phyloP scores from a whole-genome alignment of 192 early-diverging fungal species.

The Linnemannia exigua region DNA sequence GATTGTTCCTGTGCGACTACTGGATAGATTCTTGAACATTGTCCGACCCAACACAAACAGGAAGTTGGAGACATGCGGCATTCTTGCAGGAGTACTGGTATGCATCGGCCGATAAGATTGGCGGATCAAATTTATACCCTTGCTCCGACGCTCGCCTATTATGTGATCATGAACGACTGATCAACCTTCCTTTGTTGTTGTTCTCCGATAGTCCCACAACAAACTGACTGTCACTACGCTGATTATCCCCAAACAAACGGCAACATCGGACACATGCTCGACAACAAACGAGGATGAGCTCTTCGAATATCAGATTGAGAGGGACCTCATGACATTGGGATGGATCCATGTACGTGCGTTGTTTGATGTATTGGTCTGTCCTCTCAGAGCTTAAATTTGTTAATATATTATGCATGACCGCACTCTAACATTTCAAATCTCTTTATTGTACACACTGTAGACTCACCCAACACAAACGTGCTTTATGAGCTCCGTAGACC shows the following conservation, averaged over 20 bases:
- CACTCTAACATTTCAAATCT: background rate
- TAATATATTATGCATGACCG: too few relatives aligned
- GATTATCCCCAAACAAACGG: constrained; percentile 91
- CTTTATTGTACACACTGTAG: constrained; percentile 22
- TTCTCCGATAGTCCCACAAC: constrained; percentile 62
- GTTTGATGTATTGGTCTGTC: background rate
- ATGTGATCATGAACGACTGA: background rate
- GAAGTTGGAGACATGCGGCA: constrained; percentile 92
- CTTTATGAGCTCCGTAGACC: constrained; percentile 93
- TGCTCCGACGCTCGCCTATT: background rate
- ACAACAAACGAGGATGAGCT: constrained; percentile 89
- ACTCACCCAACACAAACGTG: constrained; percentile 96
- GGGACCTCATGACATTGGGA: constrained; percentile 86
- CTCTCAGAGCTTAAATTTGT: background rate
- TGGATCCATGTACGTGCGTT: constrained; percentile 83
- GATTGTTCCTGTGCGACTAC: constrained; percentile 73
- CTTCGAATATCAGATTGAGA: constrained; percentile 79
- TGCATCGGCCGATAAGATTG: constrained; percentile 27
- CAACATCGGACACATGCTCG: constrained; percentile 88
- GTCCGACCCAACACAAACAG: constrained; percentile 78
- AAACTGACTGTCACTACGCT: constrained; percentile 77
- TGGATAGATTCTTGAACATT: constrained; percentile 79
- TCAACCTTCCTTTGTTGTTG: background rate
- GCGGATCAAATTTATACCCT: background rate
- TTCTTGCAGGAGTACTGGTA: constrained; percentile 83